These are phyloP conservation scores for Sporisorium reilianum DNA, from an alignment of 1,284 basidiomycete species.

Conservation along the genomic window DNA sequence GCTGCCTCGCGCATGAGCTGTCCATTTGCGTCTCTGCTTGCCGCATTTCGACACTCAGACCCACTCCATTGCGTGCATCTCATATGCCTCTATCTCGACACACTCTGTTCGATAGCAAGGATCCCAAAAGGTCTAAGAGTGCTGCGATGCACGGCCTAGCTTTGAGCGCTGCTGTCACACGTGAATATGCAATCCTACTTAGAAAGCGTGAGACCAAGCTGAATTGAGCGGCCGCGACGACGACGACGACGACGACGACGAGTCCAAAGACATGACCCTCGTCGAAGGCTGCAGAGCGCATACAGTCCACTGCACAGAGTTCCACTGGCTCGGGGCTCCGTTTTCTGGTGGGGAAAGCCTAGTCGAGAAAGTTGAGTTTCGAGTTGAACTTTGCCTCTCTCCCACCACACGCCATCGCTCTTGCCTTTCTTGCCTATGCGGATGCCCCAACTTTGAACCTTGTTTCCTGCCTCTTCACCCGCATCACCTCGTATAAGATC, in stretches of 20 bases:
- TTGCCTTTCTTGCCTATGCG: not conserved
- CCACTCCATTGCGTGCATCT: not conserved
- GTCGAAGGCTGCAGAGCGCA: not conserved
- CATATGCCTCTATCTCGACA: not conserved
- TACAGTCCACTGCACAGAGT: not conserved
- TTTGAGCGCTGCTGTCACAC: too few relatives aligned
- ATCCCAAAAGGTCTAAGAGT: not conserved
- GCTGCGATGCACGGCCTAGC: not conserved
- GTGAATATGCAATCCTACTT: too few relatives aligned
- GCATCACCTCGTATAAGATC: slow-evolving; percentile 1
- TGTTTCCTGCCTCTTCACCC: not conserved
- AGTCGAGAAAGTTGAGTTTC: not conserved
- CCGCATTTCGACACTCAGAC: not conserved
- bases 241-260: too few relatives aligned
- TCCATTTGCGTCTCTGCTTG: too few relatives aligned
- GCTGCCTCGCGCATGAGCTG: too few relatives aligned
- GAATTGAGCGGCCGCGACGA: too few relatives aligned
- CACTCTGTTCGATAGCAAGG: not conserved
- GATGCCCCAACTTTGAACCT: not conserved
- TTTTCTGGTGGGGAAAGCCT: slow-evolving; percentile 5
- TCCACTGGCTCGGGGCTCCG: not conserved
- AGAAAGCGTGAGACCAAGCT: too few relatives aligned
- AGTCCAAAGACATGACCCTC: not conserved
- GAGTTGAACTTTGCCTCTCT: not conserved
- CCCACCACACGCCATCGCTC: too few relatives aligned